Percentiles rank a stretch among this genome's conserved stretches.
Evolutionary conservation across 2,329 filamentous ascomycete species (phyloP).

Genomic region (Chaetothyriales sp.): DNA sequence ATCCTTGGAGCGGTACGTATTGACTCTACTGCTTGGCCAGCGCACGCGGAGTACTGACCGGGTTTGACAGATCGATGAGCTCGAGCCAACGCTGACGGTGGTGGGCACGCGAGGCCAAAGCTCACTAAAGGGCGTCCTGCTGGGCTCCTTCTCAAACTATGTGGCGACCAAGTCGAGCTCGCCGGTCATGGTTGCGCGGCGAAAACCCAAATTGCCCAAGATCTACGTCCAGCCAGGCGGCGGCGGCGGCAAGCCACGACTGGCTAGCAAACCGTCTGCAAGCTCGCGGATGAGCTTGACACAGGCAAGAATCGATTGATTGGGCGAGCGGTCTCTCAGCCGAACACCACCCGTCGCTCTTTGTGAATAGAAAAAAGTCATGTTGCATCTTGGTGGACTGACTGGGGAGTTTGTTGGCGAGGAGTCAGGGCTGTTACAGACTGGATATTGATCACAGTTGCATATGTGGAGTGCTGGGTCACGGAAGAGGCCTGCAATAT

Average conservation of each 20-base stretch:
- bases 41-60: too few relatives aligned
- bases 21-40: slow-evolving; percentile 1
- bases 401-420: too few relatives aligned
- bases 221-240: slow-evolving; percentile 49
- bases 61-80: slow-evolving; percentile 57
- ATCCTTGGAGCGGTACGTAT: slow-evolving; percentile 69
- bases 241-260: slow-evolving; percentile 46
- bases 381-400: not conserved
- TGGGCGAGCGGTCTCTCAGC: not conserved
- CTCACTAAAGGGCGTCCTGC: slow-evolving; percentile 81
- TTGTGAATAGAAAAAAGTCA: not conserved
- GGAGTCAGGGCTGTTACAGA: too few relatives aligned
- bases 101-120: slow-evolving; percentile 82
- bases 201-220: slow-evolving; percentile 56
- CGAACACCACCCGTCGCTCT: not conserved
- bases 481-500: too few relatives aligned
- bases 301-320: slow-evolving; percentile 16
- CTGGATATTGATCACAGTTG: too few relatives aligned
- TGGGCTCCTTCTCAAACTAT: slow-evolving; percentile 95
- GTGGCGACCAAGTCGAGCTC: slow-evolving; percentile 92
- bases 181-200: slow-evolving; percentile 93
- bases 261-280: slow-evolving; percentile 58
- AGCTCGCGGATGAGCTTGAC: slow-evolving; percentile 14
- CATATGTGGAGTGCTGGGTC: too few relatives aligned
- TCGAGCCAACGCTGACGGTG: slow-evolving; percentile 83